Evolutionary conservation across 345 rosid genomes (phyloP).

Genomic region (Eutrema yunnanense): DNA sequence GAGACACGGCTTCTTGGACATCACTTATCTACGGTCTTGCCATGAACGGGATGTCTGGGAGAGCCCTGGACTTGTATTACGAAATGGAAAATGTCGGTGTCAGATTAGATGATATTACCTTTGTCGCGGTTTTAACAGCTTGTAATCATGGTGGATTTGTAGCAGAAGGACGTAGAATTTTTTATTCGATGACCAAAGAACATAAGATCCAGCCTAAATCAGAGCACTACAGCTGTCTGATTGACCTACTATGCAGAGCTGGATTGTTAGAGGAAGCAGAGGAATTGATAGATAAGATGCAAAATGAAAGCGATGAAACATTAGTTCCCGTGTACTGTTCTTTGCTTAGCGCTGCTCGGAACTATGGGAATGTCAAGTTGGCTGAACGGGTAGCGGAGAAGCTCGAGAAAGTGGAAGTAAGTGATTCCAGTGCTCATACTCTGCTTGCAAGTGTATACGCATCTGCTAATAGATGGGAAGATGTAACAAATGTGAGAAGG

Average conservation of each 20-base stretch:
- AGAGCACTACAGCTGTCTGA: conserved; percentile 63
- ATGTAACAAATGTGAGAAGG: conserved; percentile 54
- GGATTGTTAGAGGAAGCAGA: conserved; percentile 69
- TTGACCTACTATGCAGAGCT: conserved; percentile 70
- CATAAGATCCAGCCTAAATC: conserved; percentile 50
- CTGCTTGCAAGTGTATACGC: conserved; percentile 70
- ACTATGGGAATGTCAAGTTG: conserved; percentile 48
- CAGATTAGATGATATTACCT: conserved; percentile 60
- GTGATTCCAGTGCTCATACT: conserved; percentile 51
- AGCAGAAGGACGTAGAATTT: conserved; percentile 49
- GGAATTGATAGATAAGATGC: conserved; percentile 37
- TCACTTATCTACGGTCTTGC: conserved; percentile 71
- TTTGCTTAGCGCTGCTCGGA: conserved; percentile 67
- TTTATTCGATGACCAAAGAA: conserved; percentile 42
- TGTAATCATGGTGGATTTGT: conserved; percentile 84
- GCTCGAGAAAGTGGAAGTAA: conserved; percentile 43
- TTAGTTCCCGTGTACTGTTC: conserved; percentile 58
- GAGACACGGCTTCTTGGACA: conserved; percentile 68
- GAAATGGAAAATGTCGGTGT: conserved; percentile 46
- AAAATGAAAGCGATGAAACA: conserved; percentile 25
- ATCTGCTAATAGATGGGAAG: conserved; percentile 67
- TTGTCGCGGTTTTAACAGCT: conserved; percentile 66
- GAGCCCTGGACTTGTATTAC: conserved; percentile 48
- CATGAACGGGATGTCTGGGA: conserved; percentile 49
- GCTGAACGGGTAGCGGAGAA: conserved; percentile 52